Percentiles rank a stretch among this genome's conserved stretches.
phyloP scores from a whole-genome alignment of 2,329 filamentous ascomycete species.

The Trichophaea hybrida region DNA sequence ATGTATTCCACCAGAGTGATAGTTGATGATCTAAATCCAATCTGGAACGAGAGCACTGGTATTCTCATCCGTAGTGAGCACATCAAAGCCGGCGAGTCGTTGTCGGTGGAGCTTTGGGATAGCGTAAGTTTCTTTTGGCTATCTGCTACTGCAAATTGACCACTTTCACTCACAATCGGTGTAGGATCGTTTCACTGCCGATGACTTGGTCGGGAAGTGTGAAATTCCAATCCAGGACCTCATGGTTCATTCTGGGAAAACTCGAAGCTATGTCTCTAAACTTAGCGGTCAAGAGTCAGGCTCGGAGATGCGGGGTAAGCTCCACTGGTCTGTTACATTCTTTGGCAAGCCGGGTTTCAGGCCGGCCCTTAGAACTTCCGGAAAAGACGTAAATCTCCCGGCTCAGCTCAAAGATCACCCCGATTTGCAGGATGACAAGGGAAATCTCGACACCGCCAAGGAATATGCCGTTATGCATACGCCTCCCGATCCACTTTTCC shows the following conservation, averaged over 20 bases:
- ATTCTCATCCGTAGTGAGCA: constrained; percentile 76
- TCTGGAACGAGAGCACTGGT: constrained; percentile 79
- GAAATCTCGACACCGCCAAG: constrained; percentile 52
- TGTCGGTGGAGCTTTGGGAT: constrained; percentile 92
- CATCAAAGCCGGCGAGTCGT: constrained; percentile 83
- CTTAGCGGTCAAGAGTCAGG: constrained; percentile 70
- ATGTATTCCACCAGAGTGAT: constrained; percentile 97
- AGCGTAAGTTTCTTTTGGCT: constrained; percentile 34
- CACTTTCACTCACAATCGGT: too few relatives aligned
- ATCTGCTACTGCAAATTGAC: too few relatives aligned
- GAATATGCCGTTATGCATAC: constrained; percentile 81
- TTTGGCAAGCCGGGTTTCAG: constrained; percentile 85
- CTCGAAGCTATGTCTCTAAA: constrained; percentile 79
- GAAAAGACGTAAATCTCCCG: constrained; percentile 65
- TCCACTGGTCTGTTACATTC: constrained; percentile 93
- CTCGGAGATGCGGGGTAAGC: constrained; percentile 77
- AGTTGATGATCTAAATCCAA: constrained; percentile 80
- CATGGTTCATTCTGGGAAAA: constrained; percentile 82
- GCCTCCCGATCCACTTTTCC: constrained; percentile 91
- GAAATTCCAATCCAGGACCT: constrained; percentile 89
- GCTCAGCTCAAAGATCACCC: constrained; percentile 53
- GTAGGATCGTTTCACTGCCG: constrained; percentile 62
- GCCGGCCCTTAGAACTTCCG: constrained; percentile 69
- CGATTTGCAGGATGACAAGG: constrained; percentile 78
- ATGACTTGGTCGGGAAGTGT: constrained; percentile 89